phyloP scores from a whole-genome alignment of 2,329 filamentous ascomycete species.

The Escovopsis sp. region DNA sequence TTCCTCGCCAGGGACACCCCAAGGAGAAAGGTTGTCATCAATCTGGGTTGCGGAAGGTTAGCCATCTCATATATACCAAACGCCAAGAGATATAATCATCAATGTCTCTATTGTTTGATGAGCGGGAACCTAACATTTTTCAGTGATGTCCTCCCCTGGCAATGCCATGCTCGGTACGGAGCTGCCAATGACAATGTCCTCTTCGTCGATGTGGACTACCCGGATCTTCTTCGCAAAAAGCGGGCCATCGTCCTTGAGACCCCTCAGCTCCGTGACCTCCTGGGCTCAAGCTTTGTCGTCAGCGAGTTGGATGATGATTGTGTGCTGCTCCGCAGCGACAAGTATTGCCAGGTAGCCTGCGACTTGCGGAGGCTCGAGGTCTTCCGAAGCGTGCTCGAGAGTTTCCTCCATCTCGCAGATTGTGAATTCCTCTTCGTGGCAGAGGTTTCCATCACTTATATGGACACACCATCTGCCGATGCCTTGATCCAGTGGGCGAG shows the following conservation, averaged over 20 bases:
- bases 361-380: constrained; percentile 55
- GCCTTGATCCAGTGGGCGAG: constrained; percentile 66
- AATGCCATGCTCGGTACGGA: constrained; percentile 56
- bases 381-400: constrained; percentile 44
- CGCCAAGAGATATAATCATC: background rate
- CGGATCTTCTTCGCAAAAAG: constrained; percentile 64
- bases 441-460: constrained; percentile 85
- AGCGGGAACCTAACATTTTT: background rate
- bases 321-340: constrained; percentile 48
- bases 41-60: constrained; percentile 83
- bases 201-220: constrained; percentile 81
- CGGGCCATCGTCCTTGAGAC: constrained; percentile 50
- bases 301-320: constrained; percentile 27
- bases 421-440: constrained; percentile 65
- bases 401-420: constrained; percentile 40
- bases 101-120: background rate
- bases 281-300: constrained; percentile 15
- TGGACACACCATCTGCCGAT: constrained; percentile 62
- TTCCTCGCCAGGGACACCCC: constrained; percentile 47
- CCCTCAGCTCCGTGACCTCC: constrained; percentile 34
- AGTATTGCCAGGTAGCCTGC: constrained; percentile 69
- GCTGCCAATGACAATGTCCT: constrained; percentile 40
- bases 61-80: constrained; percentile 14
- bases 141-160: constrained; percentile 79
- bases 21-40: constrained; percentile 60